Conservation (phyloP, 1,284 basidiomycete species). For the Ustilago nuda region DNA sequence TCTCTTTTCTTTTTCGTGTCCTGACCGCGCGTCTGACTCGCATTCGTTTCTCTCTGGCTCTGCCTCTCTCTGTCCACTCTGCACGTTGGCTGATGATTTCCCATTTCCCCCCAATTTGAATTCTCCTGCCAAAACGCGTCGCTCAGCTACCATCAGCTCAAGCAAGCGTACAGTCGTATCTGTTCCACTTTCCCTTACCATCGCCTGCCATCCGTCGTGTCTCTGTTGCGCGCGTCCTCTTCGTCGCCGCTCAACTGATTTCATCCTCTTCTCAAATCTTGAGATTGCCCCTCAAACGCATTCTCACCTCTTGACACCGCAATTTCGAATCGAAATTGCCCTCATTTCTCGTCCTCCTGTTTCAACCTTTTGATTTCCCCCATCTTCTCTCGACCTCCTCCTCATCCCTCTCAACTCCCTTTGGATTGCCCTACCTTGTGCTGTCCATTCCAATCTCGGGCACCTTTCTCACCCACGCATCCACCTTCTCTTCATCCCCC, state of each 20-base stretch:
- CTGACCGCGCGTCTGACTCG: slow-evolving; percentile 11
- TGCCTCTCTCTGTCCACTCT: neutral
- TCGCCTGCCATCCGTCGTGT: slow-evolving; percentile 17
- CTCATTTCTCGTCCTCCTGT: slow-evolving; percentile 3
- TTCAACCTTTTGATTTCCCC: slow-evolving; percentile 5
- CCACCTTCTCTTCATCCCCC: slow-evolving; percentile 22
- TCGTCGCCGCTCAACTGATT: slow-evolving; percentile 20
- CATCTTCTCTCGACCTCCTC: slow-evolving; percentile 1
- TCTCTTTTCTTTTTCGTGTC: neutral
- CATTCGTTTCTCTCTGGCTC: neutral
- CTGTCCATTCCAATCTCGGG: slow-evolving; percentile 17
- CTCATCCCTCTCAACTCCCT: slow-evolving; percentile 3
- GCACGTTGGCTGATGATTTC: slow-evolving; percentile 13
- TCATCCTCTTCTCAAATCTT: slow-evolving; percentile 18
- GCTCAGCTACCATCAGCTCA: slow-evolving; percentile 41
- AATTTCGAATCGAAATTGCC: slow-evolving; percentile 3
- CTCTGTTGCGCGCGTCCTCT: slow-evolving; percentile 40
- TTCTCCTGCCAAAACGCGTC: slow-evolving; percentile 52
- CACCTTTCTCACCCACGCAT: slow-evolving; percentile 34
- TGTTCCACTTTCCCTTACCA: slow-evolving; percentile 37
- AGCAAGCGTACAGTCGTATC: slow-evolving; percentile 28
- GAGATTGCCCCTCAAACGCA: slow-evolving; percentile 8
- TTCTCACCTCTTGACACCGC: neutral
- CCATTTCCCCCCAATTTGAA: slow-evolving; percentile 36
- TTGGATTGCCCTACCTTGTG: slow-evolving; percentile 12